Evolutionary conservation across 495 filamentous ascomycete genomes (phyloP), one percentile per base, ranked within the genome.

Genomic region (Durotheca rogersii): DNA sequence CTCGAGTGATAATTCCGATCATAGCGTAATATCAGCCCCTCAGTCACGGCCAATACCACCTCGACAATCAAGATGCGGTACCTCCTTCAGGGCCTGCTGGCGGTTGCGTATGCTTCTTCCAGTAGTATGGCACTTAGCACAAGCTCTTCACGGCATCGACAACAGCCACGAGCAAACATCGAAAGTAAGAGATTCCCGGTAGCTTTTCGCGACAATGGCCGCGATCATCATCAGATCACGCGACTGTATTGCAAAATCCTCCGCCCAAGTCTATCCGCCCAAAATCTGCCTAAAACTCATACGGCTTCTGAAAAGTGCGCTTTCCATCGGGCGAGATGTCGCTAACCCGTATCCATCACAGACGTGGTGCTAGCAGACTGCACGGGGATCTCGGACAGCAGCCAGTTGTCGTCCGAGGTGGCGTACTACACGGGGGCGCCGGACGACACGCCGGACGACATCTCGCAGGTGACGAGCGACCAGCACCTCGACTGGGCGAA

Each of bases 401-500:
- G 35, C 33, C 46, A 56, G 11, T 10, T 65, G 11, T 65, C 67
- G 4, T 72, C 69, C 2, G 66, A 72, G 36, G 66, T 66, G 41
- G 60, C 70, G 38, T 73, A 73, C 53, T 73, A 60, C 54, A 6
- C 16, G 1, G 47, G 44, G 23, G 14, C 44, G 1, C 63, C 59
- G 4, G 48, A 55, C 38, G 6, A 20, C 3, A 31, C 30, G 10
- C 69, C 69, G 0, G 30, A 61, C n/a, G 70, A 70, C 31, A 60
- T 68, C 19, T 49, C 69, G 18, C 31, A 62, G 9, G 62, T 73
- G 9, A 47, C 42, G 3, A 67, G 58, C 1, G 67, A 65, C 6
- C 48, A 67, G 38, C 25, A 64, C 7, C 61, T 51, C 10, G 20
- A 65, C 1, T 73, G 70, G 70, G 56, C 63, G 14, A 64, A 66